Conservation (phyloP, 768 basidiomycete species). For the Pholiota conissans region DNA sequence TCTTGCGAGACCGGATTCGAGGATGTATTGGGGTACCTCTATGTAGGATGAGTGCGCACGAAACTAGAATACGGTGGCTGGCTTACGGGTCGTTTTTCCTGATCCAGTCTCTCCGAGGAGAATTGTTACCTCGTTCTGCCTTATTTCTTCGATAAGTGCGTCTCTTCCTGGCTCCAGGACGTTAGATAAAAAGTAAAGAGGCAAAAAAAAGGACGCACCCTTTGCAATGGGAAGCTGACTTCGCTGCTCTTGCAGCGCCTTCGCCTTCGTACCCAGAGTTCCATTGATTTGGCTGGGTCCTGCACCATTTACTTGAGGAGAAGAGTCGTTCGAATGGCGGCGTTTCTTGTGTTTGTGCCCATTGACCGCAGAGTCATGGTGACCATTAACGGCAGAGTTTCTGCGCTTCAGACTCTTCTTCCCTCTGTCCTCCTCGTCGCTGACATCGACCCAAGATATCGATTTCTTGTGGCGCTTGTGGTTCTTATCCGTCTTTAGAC, state of each 20-base stretch:
- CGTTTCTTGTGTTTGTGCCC: conserved; percentile 34
- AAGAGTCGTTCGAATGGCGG: conserved; percentile 21
- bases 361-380: conserved; percentile 18
- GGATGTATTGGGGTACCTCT: conserved; percentile 97
- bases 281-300: conserved; percentile 13
- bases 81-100: conserved; percentile 97
- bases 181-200: not conserved
- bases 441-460: conserved; percentile 40
- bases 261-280: conserved; percentile 20
- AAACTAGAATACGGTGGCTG: not conserved
- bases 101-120: conserved; percentile 97
- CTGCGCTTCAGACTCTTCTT: conserved; percentile 30
- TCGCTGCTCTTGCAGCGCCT: conserved; percentile 62
- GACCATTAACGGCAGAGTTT: conserved; percentile 25
- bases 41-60: conserved; percentile 10
- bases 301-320: conserved; percentile 13
- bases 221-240: conserved; percentile 75
- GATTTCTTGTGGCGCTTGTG: conserved; percentile 26
- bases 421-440: conserved; percentile 36
- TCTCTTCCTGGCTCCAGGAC: conserved; percentile 56
- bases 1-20: conserved; percentile 75
- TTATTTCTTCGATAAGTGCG: conserved; percentile 70
- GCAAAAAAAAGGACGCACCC: conserved; percentile 43
- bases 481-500: conserved; percentile 22
- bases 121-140: conserved; percentile 79